Percentiles rank a stretch among this genome's conserved stretches.
These are phyloP conservation scores for Pseudogymnoascus sp. DNA, from an alignment of 2,329 filamentous ascomycete genomes.

Conservation along the genomic window DNA sequence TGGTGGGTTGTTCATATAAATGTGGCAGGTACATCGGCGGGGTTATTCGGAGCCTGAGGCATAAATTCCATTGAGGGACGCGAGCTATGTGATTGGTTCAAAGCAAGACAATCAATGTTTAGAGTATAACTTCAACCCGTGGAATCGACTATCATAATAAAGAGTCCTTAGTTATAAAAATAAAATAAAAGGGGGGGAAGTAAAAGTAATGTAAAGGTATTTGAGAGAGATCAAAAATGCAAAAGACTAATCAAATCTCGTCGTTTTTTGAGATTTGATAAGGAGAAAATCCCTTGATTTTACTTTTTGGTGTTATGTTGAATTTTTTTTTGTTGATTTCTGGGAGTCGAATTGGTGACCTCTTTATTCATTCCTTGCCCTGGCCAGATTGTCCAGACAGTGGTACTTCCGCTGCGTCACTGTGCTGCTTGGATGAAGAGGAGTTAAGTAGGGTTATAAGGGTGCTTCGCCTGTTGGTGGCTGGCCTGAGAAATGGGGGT, in stretches of 20 bases:
- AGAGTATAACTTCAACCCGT: not conserved
- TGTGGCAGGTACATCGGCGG: constrained; percentile 2
- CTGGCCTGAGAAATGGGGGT: not conserved
- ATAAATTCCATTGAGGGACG: not conserved
- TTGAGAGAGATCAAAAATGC: not conserved
- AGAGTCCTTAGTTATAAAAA: not conserved
- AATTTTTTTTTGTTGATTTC: not conserved
- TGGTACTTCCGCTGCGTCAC: not conserved
- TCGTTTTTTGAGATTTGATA: not conserved
- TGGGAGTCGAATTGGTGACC: not conserved
- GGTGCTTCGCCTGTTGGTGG: not conserved
- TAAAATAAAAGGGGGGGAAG: not conserved
- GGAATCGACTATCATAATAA: not conserved
- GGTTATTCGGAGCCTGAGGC: not conserved
- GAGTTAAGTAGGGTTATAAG: not conserved
- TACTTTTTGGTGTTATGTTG: not conserved
- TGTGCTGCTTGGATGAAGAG: not conserved
- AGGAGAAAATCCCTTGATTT: not conserved
- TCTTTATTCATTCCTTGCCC: not conserved
- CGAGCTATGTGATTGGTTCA: not conserved
- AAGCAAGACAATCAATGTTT: not conserved
- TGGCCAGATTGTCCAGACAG: not conserved
- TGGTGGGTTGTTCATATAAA: not conserved
- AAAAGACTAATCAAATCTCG: not conserved
- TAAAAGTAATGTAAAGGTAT: not conserved